Evolutionary conservation across 148 eudicot species (phyloP).

Genomic region (Persicaria tinctoria): DNA sequence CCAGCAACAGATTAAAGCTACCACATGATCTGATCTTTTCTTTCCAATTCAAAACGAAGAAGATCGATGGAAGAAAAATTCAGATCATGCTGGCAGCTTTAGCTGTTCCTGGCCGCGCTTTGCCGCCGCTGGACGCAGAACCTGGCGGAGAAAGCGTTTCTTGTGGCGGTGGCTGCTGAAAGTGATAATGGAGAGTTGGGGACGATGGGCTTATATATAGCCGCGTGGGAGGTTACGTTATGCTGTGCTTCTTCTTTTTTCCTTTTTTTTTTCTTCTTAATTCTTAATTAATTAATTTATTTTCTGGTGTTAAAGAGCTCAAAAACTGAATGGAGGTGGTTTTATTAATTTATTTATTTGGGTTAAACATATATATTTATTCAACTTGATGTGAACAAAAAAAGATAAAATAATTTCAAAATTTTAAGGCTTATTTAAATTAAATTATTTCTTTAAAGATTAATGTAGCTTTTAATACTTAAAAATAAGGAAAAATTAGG

Average conservation of each 20-base stretch:
- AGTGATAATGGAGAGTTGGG: constrained; percentile 5
- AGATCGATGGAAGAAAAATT: background rate
- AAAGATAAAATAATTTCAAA: too few species aligned
- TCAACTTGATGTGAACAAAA: too few species aligned
- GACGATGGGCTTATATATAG: constrained; percentile 7
- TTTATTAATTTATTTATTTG: too few species aligned
- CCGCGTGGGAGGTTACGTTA: background rate
- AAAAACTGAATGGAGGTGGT: background rate
- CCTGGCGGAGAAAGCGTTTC: background rate
- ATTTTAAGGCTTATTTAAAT: too few species aligned
- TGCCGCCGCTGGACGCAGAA: background rate
- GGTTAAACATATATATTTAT: too few species aligned
- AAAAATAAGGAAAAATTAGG: too few species aligned
- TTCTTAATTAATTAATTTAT: background rate
- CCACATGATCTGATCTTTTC: constrained; percentile 9
- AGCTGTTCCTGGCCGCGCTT: constrained; percentile 2
- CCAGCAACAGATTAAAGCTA: constrained; percentile 12
- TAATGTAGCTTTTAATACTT: too few species aligned
- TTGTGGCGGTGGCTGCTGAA: constrained; percentile 8
- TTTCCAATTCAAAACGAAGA: background rate
- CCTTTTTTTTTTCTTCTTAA: background rate
- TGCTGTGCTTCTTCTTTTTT: background rate
- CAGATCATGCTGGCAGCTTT: constrained; percentile 15
- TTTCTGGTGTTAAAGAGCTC: background rate
- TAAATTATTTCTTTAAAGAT: too few species aligned